Percentiles rank a stretch among this genome's conserved stretches.
Conservation (phyloP, 1,284 basidiomycete genomes). For the Fomitopsis schrenkii region DNA sequence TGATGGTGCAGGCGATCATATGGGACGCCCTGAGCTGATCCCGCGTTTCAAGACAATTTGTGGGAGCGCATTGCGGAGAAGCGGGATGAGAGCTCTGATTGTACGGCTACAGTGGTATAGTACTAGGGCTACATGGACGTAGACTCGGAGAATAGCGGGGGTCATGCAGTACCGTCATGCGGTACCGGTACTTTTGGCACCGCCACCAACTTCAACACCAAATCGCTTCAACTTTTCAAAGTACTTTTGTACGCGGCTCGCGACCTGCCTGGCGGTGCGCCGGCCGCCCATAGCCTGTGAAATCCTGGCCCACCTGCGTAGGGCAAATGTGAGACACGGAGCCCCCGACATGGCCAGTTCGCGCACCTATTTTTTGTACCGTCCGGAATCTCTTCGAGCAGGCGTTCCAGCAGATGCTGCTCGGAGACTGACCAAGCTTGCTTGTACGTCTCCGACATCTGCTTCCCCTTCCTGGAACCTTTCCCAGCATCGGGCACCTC, state of each 20-base stretch:
- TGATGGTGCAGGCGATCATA: not conserved
- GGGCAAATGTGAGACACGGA: not conserved
- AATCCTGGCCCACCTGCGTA: constrained; percentile 71
- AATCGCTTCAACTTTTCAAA: constrained; percentile 77
- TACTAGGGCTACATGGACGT: not conserved
- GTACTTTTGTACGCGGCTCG: constrained; percentile 81
- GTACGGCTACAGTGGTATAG: not conserved
- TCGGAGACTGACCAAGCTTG: constrained; percentile 71
- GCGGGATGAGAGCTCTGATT: not conserved
- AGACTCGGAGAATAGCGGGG: not conserved
- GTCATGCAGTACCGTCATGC: not conserved
- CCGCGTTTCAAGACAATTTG: not conserved
- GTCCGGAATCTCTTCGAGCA: constrained; percentile 70
- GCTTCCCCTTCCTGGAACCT: constrained; percentile 20
- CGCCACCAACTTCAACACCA: constrained; percentile 39
- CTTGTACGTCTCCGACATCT: constrained; percentile 69
- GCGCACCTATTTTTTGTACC: constrained; percentile 67
- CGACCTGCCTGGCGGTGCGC: constrained; percentile 76
- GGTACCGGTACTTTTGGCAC: constrained; percentile 8
- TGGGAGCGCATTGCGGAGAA: not conserved
- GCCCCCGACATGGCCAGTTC: not conserved
- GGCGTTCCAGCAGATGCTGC: constrained; percentile 67
- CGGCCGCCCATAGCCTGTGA: constrained; percentile 73
- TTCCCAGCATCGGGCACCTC: constrained; percentile 16
- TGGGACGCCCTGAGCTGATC: not conserved